Percentiles rank a stretch among this genome's conserved stretches.
Evolutionary conservation across 371 early-diverging fungal genomes (phyloP).

Genomic region (Coemansia sp.): DNA sequence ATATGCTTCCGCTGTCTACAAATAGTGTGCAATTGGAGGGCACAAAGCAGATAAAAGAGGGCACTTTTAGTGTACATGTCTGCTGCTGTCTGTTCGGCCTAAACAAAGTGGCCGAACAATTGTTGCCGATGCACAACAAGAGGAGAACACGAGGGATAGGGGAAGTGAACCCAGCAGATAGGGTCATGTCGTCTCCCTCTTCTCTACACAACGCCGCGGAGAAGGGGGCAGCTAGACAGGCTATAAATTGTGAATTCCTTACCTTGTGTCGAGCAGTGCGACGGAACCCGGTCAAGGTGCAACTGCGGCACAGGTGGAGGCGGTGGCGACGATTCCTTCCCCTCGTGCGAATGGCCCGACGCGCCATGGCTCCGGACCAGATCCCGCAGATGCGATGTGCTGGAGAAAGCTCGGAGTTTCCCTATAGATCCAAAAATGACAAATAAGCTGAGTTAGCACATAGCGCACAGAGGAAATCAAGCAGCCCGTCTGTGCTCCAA

Average conservation of each 20-base stretch:
- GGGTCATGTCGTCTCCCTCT: neutral
- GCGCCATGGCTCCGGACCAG: conserved; percentile 35
- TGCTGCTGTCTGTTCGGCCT: neutral
- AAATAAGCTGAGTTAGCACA: neutral
- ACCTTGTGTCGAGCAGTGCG: conserved; percentile 32
- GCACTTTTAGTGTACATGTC: neutral
- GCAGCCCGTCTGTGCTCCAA: neutral
- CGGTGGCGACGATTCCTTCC: conserved; percentile 20
- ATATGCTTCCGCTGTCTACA: conserved; percentile 5
- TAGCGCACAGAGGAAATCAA: neutral
- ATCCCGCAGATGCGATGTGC: conserved; percentile 47
- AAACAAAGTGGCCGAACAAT: neutral
- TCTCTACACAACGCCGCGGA: neutral
- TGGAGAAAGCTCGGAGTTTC: conserved; percentile 48
- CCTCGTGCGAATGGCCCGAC: conserved; percentile 10
- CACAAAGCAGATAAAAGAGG: neutral
- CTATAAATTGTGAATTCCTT: neutral
- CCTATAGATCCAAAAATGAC: conserved; percentile 14
- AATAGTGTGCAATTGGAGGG: neutral
- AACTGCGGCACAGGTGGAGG: conserved; percentile 38
- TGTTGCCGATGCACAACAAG: neutral
- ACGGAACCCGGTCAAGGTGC: conserved; percentile 16
- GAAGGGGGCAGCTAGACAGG: neutral
- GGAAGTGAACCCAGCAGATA: neutral
- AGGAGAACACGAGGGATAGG: neutral